Conservation (phyloP, 768 basidiomycete genomes). For the Antrodiella citrinella region DNA sequence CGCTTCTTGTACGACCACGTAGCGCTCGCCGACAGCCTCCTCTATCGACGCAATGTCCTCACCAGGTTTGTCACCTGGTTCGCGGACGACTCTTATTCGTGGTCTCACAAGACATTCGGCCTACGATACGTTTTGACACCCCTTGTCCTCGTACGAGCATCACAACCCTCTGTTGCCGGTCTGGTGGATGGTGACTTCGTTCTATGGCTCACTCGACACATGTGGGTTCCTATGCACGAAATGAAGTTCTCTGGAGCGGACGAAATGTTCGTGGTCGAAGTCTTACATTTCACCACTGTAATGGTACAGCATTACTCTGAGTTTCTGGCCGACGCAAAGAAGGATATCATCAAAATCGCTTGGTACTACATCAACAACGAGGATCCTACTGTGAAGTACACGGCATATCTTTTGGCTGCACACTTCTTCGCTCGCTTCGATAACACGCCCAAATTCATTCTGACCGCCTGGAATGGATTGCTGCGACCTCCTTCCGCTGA, state of each 20-base stretch:
- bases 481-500: slow-evolving; percentile 79
- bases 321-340: slow-evolving; percentile 76
- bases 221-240: slow-evolving; percentile 78
- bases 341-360: slow-evolving; percentile 88
- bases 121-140: slow-evolving; percentile 84
- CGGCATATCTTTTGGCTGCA: slow-evolving; percentile 83
- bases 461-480: slow-evolving; percentile 85
- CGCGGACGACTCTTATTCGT: slow-evolving; percentile 49
- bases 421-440: slow-evolving; percentile 88
- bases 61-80: slow-evolving; percentile 85
- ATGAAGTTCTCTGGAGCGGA: slow-evolving; percentile 51
- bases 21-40: slow-evolving; percentile 57
- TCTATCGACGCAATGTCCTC: slow-evolving; percentile 76
- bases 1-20: slow-evolving; percentile 86
- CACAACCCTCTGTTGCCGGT: slow-evolving; percentile 42
- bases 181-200: slow-evolving; percentile 71
- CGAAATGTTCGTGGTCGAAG: slow-evolving; percentile 85
- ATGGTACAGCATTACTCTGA: slow-evolving; percentile 79
- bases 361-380: slow-evolving; percentile 85
- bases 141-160: slow-evolving; percentile 70
- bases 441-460: slow-evolving; percentile 83
- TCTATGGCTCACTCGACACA: slow-evolving; percentile 54
- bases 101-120: slow-evolving; percentile 72
- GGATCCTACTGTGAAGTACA: slow-evolving; percentile 88
- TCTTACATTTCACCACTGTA: slow-evolving; percentile 81